Base-by-base conservation (phyloP, 2,329 filamentous ascomycete species). In the Aspergillus sp. region DNA sequence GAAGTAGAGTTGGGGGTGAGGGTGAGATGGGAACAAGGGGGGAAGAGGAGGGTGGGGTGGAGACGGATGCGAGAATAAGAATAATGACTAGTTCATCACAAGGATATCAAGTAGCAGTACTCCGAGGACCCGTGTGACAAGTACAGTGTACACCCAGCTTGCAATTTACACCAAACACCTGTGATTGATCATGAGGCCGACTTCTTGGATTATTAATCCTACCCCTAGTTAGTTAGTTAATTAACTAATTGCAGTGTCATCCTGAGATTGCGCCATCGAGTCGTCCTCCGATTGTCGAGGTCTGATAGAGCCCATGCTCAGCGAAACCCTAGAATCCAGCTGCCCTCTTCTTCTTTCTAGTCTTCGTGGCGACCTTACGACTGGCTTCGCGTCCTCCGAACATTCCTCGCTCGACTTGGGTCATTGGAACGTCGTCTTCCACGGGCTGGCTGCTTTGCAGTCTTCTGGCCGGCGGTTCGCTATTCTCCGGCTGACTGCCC, bases 331-430 rank as follows among this genome's bases (percentile, higher is more conserved):
- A 79, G 60, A 79, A 79, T 12, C 77, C 77, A 29, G 76, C 77
- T 20, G 73, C 69, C 55, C 77, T 66, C 60, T 75, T 73, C 65
- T 77, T 78, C 64, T 75, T 78, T 60, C 68, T 75, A 29, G 65
- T 59, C 64, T 74, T 77, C 12, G 55, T 55, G 12, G 54, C 60
- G n/a, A 36, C 64, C 51, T 68, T 73, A 52, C 68, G 70, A 22
- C 54, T 68, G 18, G 66, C 63, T 55, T 77, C 69, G 20, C 76
- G 69, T 39, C 73, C 65, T 29, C 76, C 77, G 61, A 77, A 78
- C 20, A 64, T 52, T 11, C 77, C 77, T 36, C 73, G 71, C 59
- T 78, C 77, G 22, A 69, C 58, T 55, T 78, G 77, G n/a, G 74
- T 78, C 74, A 77, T 78, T 5, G 74, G 71, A 20, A 73, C 53